These are phyloP conservation scores for Warburgia ugandensis DNA, from an alignment of 164 flowering plant species.

Conservation along the genomic window DNA sequence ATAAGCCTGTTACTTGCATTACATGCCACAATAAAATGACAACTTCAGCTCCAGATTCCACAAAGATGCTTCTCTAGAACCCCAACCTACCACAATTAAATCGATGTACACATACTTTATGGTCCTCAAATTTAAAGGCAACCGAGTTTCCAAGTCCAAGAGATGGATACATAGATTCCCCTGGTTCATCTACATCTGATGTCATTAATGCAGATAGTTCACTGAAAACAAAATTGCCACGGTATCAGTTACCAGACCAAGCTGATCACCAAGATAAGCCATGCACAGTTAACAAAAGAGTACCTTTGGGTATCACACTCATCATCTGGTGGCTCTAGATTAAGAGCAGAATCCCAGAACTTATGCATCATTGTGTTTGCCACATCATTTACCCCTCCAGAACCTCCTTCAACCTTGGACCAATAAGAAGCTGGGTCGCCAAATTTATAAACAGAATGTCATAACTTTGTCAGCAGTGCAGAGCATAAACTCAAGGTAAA, in stretches of 20 bases:
- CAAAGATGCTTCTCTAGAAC: not conserved
- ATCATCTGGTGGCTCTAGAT: conserved; percentile 81
- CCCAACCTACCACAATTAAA: conserved; percentile 65
- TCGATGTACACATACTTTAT: conserved; percentile 82
- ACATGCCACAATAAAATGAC: too few species aligned
- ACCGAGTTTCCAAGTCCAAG: conserved; percentile 84
- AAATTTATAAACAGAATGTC: not conserved
- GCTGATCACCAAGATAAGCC: too few species aligned
- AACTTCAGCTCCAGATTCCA: too few species aligned
- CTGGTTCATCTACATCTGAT: conserved; percentile 56
- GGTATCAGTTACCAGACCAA: too few species aligned
- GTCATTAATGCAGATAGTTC: conserved; percentile 65
- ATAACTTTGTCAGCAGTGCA: too few species aligned
- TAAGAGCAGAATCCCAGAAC: conserved; percentile 97
- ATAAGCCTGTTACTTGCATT: not conserved
- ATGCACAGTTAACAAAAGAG: too few species aligned
- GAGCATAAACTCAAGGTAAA: too few species aligned
- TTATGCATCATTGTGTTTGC: conserved; percentile 93
- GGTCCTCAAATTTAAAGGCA: conserved; percentile 83
- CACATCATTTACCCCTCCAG: conserved; percentile 76
- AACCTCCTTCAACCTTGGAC: conserved; percentile 65
- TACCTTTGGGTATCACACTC: conserved; percentile 78
- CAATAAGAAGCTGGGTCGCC: conserved; percentile 7
- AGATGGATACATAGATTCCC: conserved; percentile 59
- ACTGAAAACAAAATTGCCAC: conserved; percentile 33